Evolutionary conservation across 331 rosid genomes (phyloP), one percentile per base, ranked within the genome.

Genomic region (Quercus phellos): DNA sequence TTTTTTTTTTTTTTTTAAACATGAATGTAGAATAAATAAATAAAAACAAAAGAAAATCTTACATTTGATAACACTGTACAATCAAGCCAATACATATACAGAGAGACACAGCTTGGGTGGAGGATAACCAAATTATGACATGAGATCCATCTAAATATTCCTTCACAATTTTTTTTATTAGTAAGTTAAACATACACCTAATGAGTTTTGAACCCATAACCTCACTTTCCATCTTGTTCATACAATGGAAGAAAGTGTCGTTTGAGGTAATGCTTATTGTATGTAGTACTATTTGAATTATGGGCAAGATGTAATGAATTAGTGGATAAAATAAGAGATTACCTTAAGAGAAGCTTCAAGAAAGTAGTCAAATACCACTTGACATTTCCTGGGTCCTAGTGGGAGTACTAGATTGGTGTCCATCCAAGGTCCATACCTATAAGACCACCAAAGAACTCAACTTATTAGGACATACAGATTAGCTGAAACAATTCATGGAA

Each of bases 341-440:
- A 94, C 98, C 97, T 82, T 78, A 16, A 83, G 79, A 6, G 95
- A 70, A 86, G 86, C 75, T 80, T 90, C 98, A 63, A 92, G 94
- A 82, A 88, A 94, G 80, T 90, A 94, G 80, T 94, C 97, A 80
- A 92, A 94, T 81, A 89, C 83, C 43, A 92, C 96, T 78, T 38
- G 87, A 77, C 97, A 92, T 89, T 87, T 92, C 70, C 81, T 78
- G 22, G 88, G 91, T 89, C 93, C 97, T 11, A 92, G 86, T 13
- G 98, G 98, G 63, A 92, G 87, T 76, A 94, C 98, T 21, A 94
- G 95, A 82, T 94, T 94, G 71, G 95, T 92, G 80, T 92, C 98
- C 98, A 92, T 92, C 97, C 97, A 94, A 70, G 98, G 97, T 81
- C 98, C 98, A 87, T 94, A 94, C 83, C 98, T 92, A 78, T 35